phyloP scores from a whole-genome alignment of 2,329 filamentous ascomycete genomes.

The Onygenales sp. region DNA sequence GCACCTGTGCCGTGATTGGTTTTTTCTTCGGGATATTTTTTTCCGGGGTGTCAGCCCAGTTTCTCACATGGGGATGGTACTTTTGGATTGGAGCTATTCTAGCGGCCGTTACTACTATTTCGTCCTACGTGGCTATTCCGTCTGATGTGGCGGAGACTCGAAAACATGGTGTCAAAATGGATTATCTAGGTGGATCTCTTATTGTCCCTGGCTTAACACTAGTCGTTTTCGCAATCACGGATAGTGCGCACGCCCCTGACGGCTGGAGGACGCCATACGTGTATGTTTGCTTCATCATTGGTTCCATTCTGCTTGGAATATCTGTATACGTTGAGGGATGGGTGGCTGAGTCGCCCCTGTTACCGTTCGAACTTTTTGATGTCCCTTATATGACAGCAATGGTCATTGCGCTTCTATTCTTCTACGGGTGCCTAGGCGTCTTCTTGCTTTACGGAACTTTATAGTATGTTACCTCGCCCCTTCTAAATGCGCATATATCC shows the following conservation, averaged over 20 bases:
- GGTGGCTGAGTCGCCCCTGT: constrained; percentile 56
- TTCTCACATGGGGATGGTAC: constrained; percentile 55
- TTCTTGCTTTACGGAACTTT: constrained; percentile 61
- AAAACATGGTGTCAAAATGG: constrained; percentile 48
- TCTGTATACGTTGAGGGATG: constrained; percentile 65
- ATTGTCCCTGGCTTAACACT: constrained; percentile 58
- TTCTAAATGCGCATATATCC: neutral
- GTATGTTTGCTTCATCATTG: constrained; percentile 53
- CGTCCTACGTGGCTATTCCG: constrained; percentile 42
- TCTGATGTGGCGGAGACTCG: constrained; percentile 32
- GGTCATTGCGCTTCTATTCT: constrained; percentile 51
- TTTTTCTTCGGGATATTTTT: constrained; percentile 53
- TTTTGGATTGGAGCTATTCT: constrained; percentile 57
- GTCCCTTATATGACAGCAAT: constrained; percentile 61
- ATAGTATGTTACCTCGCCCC: constrained; percentile 42
- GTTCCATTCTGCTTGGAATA: constrained; percentile 47
- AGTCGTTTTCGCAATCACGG: constrained; percentile 65
- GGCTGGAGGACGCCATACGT: constrained; percentile 70
- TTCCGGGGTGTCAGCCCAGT: constrained; percentile 49
- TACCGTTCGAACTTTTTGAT: constrained; percentile 61
- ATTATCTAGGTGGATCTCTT: constrained; percentile 54
- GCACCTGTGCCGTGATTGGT: constrained; percentile 41
- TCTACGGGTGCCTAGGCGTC: constrained; percentile 59
- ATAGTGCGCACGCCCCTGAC: constrained; percentile 57
- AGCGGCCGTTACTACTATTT: constrained; percentile 34